Evolutionary conservation across 2,329 filamentous ascomycete genomes (phyloP).

Genomic region (Aspergillus brasiliensis): DNA sequence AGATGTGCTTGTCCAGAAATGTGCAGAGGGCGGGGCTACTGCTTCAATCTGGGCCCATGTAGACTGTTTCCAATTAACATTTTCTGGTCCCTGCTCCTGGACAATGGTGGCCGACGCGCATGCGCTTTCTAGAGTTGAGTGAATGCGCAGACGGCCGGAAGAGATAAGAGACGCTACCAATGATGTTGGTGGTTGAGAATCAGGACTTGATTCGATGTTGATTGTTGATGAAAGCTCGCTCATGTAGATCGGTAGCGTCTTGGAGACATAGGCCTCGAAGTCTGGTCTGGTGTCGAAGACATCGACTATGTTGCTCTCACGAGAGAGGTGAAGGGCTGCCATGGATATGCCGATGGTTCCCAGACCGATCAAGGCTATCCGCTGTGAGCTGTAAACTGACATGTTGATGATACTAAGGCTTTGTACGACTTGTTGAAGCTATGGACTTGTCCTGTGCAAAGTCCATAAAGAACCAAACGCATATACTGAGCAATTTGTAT

Average conservation of each 20-base stretch:
- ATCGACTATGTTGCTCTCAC: conserved; percentile 34
- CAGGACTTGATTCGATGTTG: not conserved
- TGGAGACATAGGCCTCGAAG: conserved; percentile 47
- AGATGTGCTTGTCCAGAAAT: conserved; percentile 61
- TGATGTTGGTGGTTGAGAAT: conserved; percentile 1
- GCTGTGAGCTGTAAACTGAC: conserved; percentile 14
- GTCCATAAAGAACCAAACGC: not conserved
- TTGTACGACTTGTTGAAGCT: not conserved
- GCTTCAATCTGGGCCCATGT: conserved; percentile 56
- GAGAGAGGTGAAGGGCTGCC: conserved; percentile 43
- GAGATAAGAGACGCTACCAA: conserved; percentile 14
- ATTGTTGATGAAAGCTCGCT: conserved; percentile 1
- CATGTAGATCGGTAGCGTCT: conserved; percentile 25
- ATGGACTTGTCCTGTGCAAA: too few species aligned
- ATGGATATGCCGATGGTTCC: conserved; percentile 60
- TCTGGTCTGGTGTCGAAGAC: conserved; percentile 57
- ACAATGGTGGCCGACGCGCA: conserved; percentile 51
- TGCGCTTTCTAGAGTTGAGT: conserved; percentile 18
- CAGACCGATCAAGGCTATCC: conserved; percentile 43
- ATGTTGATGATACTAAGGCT: not conserved
- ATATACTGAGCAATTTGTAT: not conserved
- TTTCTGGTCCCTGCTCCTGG: conserved; percentile 63
- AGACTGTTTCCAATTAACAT: conserved; percentile 52
- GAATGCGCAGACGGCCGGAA: conserved; percentile 21
- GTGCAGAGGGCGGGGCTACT: conserved; percentile 45